These are phyloP conservation scores for Apiospora marii DNA, from an alignment of 2,329 filamentous ascomycete species.

Conservation along the genomic window DNA sequence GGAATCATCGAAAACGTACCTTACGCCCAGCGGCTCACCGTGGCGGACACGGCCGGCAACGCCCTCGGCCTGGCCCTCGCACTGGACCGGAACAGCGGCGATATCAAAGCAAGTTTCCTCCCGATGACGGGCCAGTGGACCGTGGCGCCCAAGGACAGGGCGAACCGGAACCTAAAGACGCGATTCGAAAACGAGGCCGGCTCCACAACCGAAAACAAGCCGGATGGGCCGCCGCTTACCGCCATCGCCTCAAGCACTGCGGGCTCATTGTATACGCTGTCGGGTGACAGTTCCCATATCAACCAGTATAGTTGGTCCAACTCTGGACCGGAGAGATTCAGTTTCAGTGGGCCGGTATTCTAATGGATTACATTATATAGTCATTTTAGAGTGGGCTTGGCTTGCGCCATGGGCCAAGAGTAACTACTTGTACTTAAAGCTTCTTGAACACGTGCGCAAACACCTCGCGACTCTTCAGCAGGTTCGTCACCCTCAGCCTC, in stretches of 20 bases:
- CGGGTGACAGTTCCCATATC: neutral
- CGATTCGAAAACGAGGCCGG: neutral
- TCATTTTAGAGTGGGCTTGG: too few relatives aligned
- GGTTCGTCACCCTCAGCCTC: constrained; percentile 83
- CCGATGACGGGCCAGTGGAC: neutral
- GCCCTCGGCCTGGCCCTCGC: neutral
- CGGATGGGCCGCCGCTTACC: neutral
- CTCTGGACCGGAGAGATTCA: neutral
- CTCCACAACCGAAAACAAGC: neutral
- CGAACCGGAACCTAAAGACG: neutral
- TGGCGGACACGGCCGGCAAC: neutral
- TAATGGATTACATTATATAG: neutral
- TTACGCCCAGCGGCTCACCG: neutral
- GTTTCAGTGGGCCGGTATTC: neutral
- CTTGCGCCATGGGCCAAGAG: too few relatives aligned
- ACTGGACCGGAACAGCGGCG: neutral
- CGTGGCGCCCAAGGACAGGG: neutral
- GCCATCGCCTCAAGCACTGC: neutral
- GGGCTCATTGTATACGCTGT: neutral
- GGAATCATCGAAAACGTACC: neutral
- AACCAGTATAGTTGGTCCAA: neutral
- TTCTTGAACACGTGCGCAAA: constrained; percentile 85
- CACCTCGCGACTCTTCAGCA: constrained; percentile 91
- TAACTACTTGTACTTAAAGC: constrained; percentile 48
- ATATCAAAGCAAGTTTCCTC: neutral